Evolutionary conservation across 1,139 yeast genomes (phyloP).

Genomic region (Fermentozyma sake): DNA sequence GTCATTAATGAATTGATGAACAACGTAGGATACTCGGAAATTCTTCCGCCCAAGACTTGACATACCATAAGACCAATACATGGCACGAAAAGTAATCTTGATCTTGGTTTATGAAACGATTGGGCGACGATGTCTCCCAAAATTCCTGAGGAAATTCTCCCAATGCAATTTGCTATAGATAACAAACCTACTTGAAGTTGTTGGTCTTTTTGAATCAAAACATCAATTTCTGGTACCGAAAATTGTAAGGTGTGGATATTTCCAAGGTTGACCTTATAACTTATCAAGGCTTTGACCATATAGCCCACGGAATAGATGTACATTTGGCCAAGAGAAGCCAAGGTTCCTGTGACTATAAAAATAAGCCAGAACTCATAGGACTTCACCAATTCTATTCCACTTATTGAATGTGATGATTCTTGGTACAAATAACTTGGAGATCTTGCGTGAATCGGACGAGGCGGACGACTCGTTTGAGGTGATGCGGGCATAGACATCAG

Average conservation of each 20-base stretch:
- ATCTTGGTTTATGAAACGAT: slow-evolving; percentile 37
- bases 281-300: slow-evolving; percentile 50
- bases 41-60: slow-evolving; percentile 36
- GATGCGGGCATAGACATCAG: slow-evolving; percentile 1
- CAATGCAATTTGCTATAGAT: slow-evolving; percentile 51
- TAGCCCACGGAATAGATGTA: slow-evolving; percentile 60
- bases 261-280: slow-evolving; percentile 10
- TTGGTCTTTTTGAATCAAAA: slow-evolving; percentile 43
- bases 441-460: neutral
- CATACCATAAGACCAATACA: slow-evolving; percentile 35
- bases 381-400: slow-evolving; percentile 24
- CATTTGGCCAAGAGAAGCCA: slow-evolving; percentile 60
- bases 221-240: slow-evolving; percentile 15
- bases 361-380: slow-evolving; percentile 47
- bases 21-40: slow-evolving; percentile 25
- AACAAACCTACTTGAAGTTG: slow-evolving; percentile 54
- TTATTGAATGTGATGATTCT: slow-evolving; percentile 3
- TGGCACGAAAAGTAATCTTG: slow-evolving; percentile 46
- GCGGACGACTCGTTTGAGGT: too few species aligned
- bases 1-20: slow-evolving; percentile 39
- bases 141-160: slow-evolving; percentile 49
- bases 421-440: slow-evolving; percentile 1
- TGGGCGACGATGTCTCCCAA: slow-evolving; percentile 48
- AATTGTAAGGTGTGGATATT: neutral
- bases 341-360: slow-evolving; percentile 40